Evolutionary conservation across 805 yeast species (phyloP), one percentile per base, ranked within the genome.

Genomic region (Candida coleopterorum): DNA sequence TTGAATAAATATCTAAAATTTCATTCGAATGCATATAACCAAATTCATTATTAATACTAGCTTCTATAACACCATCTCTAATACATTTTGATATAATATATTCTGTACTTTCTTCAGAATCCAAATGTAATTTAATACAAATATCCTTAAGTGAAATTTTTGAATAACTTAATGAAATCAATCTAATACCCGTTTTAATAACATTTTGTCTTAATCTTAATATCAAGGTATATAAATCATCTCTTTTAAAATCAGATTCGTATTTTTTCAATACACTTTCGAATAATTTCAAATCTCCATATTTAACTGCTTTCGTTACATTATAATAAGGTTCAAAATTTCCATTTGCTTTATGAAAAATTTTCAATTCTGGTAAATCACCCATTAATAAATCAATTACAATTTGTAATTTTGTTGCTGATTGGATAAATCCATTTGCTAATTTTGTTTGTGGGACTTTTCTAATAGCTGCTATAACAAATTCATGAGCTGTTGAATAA

Each of bases 11-110:
- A 58, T 93, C 96, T 52, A 78, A 64, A 40, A 86, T 65, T 59
- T 93, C 98, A 48, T 79, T 81, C 25, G 94, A 82, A 64, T 88
- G 89, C 84, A 93, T 89, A 58, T 68, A 89, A 2, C 97, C 97
- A 44, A 77, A 72, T 55, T 85, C 86, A 62, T 89, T 96, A 57
- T 93, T 85, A 48, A 93, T 84, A 38, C 79, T 76, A 3, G 98
- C 97, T 53, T 93, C 97, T 56, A 93, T 86, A 35, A 93, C 97
- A 42, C 96, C 96, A 58, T 93, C 99, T 53, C 96, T 80, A 41
- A 93, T 90, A 18, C 97, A 93, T 68, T 93, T 90, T 25, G 96
- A 86, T 16, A 93, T 96, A 59, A 93, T 88, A 59, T 90, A 93
- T 66, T 93, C 99, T 1, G 96, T 95, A 50, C 90, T 81, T 54